Base-by-base conservation (phyloP, 176 grass and related monocot species). In the Dactylis glomerata region DNA sequence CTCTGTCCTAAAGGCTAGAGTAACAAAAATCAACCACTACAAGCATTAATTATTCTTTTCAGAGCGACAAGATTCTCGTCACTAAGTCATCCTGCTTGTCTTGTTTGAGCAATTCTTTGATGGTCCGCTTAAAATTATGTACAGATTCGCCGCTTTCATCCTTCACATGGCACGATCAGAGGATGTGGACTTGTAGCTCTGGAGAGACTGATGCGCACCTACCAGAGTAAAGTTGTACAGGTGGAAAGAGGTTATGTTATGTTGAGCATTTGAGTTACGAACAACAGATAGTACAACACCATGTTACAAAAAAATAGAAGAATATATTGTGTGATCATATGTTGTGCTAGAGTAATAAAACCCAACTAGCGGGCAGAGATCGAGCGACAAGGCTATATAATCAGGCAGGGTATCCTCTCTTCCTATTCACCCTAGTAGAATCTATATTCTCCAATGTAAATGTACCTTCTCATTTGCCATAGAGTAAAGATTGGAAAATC, bases 291-390 rank as follows among this genome's bases (percentile, higher is more conserved):
- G 42, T 78, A 62, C 57, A 38, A 78, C 17, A 51, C 20, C 41
- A 32, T 55, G 52, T 55, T 83, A 72, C 31, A 78, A 79, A 73
- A 55, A n/a, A n/a, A 79, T 33, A 24, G 14, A 42, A 13, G 40
- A 86, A 78, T 42, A 55, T 62, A 71, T 8, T 17, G 5, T 41
- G 37, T 17, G 73, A 50, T 40, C 86, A 76, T 31, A 30, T 23
- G 2, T 10, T 41, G 54, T 19, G 41, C 49, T 64, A 33, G 42
- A 8, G 52, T 54, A 78, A 10, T 23, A 64, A 12, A 44, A 33
- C 55, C 16, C 9, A 81, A 65, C 47, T 23, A 78, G 20, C 19
- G 22, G 52, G 52, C 20, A 2, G 52, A 55, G 52, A n/a, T 55
- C 52, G 8, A 52, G 49, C 5, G 17, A 17, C 6, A 1, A 55